phyloP scores from a whole-genome alignment of 2,329 filamentous ascomycete genomes.

The Cercospora canescens region DNA sequence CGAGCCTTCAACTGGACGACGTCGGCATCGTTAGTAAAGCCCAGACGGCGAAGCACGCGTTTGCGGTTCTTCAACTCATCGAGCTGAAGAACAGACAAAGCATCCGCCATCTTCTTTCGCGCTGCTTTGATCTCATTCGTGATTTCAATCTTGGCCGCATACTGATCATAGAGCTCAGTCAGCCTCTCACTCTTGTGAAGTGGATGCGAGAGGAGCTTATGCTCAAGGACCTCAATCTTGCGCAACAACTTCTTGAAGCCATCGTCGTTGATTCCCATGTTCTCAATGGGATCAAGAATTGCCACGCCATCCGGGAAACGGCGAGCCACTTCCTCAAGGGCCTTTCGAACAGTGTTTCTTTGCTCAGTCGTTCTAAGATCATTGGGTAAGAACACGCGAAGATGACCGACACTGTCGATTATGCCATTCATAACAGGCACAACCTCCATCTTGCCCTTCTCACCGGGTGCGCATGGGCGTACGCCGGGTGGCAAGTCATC shows the following conservation, averaged over 20 bases:
- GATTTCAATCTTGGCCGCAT: slow-evolving; percentile 75
- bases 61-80: slow-evolving; percentile 97
- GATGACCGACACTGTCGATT: slow-evolving; percentile 79
- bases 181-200: slow-evolving; percentile 87
- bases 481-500: slow-evolving; percentile 64
- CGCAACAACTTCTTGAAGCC: slow-evolving; percentile 86
- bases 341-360: slow-evolving; percentile 66
- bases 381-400: slow-evolving; percentile 79
- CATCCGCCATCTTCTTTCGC: slow-evolving; percentile 83
- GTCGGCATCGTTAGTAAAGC: slow-evolving; percentile 93
- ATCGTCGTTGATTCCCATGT: slow-evolving; percentile 92
- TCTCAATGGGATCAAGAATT: slow-evolving; percentile 87
- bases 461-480: slow-evolving; percentile 60
- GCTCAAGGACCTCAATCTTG: slow-evolving; percentile 97
- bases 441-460: slow-evolving; percentile 72
- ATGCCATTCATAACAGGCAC: slow-evolving; percentile 85
- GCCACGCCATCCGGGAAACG: slow-evolving; percentile 93
- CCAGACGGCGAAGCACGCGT: slow-evolving; percentile 87
- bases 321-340: slow-evolving; percentile 74
- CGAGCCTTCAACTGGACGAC: slow-evolving; percentile 96
- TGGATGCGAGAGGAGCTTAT: slow-evolving; percentile 82
- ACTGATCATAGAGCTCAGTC: slow-evolving; percentile 82
- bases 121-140: slow-evolving; percentile 78
- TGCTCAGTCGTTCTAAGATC: slow-evolving; percentile 70
- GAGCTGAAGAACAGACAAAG: slow-evolving; percentile 85